These are phyloP conservation scores for Trapa bicornis DNA, from an alignment of 345 rosid species.

Conservation along the genomic window DNA sequence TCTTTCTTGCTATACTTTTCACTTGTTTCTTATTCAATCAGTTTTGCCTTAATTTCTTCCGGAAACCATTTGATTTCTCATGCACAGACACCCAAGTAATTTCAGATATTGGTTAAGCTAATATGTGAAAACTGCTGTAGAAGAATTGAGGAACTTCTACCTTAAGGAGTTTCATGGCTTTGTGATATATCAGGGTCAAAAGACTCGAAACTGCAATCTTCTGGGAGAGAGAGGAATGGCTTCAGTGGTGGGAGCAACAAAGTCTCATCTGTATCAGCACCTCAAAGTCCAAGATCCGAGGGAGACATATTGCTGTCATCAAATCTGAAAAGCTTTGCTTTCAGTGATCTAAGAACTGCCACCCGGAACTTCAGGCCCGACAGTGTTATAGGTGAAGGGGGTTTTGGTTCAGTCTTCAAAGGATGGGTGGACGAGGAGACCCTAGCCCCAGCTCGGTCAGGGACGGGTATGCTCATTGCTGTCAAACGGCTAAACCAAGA, in stretches of 20 bases:
- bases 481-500: constrained; percentile 87
- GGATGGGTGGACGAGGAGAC: constrained; percentile 89
- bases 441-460: constrained; percentile 56
- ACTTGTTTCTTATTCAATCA: not conserved
- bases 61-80: not conserved
- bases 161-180: constrained; percentile 1
- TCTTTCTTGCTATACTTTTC: not conserved
- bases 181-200: constrained; percentile 13
- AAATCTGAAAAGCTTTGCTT: constrained; percentile 58
- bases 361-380: constrained; percentile 92
- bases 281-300: constrained; percentile 47
- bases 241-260: constrained; percentile 29
- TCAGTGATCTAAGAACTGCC: constrained; percentile 57
- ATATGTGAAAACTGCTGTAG: not conserved
- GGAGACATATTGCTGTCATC: constrained; percentile 63
- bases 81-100: not conserved
- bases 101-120: not conserved
- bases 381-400: constrained; percentile 94
- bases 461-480: constrained; percentile 72
- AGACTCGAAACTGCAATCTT: constrained; percentile 13
- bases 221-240: constrained; percentile 26
- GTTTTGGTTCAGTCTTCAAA: constrained; percentile 82
- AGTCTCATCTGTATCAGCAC: constrained; percentile 30
- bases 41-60: not conserved
- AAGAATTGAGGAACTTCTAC: not conserved